Evolutionary conservation across 2,329 filamentous ascomycete species (phyloP).

Genomic region (Alternaria arbusti): DNA sequence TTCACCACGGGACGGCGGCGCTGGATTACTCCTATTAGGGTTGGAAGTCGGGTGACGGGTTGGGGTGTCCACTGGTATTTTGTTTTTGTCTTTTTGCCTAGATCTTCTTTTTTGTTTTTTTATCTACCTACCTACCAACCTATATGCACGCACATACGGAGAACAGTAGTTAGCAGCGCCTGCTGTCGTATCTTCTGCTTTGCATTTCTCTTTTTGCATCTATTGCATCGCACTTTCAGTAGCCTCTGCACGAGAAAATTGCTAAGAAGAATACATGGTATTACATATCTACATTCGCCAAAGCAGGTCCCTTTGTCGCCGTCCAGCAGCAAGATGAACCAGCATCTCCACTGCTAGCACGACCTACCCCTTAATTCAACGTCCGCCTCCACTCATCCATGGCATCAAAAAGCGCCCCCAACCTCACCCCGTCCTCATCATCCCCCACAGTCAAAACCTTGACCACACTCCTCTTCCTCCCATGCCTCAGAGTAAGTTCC

Average conservation of each 20-base stretch:
- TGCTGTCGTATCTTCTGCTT: background rate
- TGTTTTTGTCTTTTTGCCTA: slow-evolving; percentile 23
- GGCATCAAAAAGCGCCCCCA: slow-evolving; percentile 13
- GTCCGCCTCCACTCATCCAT: slow-evolving; percentile 14
- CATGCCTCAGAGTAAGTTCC: slow-evolving; percentile 12
- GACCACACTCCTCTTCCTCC: slow-evolving; percentile 3
- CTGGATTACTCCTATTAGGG: slow-evolving; percentile 49
- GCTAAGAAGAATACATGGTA: background rate
- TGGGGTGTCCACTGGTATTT: slow-evolving; percentile 48
- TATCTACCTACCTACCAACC: no score
- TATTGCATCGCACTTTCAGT: background rate
- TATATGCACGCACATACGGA: background rate
- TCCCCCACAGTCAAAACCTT: slow-evolving; percentile 4
- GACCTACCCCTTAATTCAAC: background rate
- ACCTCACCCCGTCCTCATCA: slow-evolving; percentile 6
- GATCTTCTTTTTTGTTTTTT: background rate
- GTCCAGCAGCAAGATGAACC: background rate
- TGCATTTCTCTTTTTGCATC: background rate
- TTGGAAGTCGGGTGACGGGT: slow-evolving; percentile 45
- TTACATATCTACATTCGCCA: background rate
- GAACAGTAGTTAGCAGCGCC: background rate
- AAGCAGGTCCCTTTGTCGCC: background rate
- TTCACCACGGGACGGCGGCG: slow-evolving; percentile 52
- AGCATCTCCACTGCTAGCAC: background rate
- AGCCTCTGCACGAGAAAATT: background rate